Conservation (phyloP, 345 rosid genomes). For the Lumnitzera racemosa region DNA sequence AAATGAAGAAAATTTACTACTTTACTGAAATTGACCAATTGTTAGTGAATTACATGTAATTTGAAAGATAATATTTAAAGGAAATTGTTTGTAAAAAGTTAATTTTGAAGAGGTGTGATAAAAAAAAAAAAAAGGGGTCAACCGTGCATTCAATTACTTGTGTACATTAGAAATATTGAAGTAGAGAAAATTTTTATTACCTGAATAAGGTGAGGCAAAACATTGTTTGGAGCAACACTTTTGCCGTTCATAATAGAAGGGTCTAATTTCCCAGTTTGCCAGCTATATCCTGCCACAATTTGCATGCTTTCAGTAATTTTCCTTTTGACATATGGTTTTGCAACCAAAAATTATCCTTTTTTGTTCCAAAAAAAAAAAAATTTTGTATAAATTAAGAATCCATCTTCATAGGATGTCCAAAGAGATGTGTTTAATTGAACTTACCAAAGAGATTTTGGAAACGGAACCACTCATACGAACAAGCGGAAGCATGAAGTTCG, state of each 20-base stretch:
- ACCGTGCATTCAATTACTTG: not conserved
- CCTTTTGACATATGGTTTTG: not conserved
- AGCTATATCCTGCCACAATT: slow-evolving; percentile 49
- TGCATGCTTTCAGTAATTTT: too few species aligned
- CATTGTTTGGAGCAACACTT: slow-evolving; percentile 13
- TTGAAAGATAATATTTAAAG: too few species aligned
- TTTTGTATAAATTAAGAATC: not conserved
- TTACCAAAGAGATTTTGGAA: slow-evolving; percentile 74
- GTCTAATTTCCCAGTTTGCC: slow-evolving; percentile 68
- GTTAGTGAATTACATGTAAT: too few species aligned
- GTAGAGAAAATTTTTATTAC: slow-evolving; percentile 10
- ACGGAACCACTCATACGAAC: slow-evolving; percentile 86
- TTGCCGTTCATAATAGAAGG: slow-evolving; percentile 67
- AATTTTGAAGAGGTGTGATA: too few species aligned
- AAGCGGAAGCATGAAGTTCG: slow-evolving; percentile 50
- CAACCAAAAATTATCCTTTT: not conserved
- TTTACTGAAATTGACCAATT: too few species aligned
- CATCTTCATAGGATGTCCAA: not conserved
- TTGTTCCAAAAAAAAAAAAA: not conserved
- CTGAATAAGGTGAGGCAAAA: slow-evolving; percentile 67
- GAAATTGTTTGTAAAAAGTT: too few species aligned
- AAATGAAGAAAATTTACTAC: too few species aligned
- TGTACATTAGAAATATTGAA: not conserved
- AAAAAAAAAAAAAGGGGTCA: too few species aligned
- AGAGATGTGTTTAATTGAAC: not conserved